These are phyloP conservation scores for Lachancea lanzarotensis DNA, from an alignment of 805 yeast genomes.

Conservation along the genomic window DNA sequence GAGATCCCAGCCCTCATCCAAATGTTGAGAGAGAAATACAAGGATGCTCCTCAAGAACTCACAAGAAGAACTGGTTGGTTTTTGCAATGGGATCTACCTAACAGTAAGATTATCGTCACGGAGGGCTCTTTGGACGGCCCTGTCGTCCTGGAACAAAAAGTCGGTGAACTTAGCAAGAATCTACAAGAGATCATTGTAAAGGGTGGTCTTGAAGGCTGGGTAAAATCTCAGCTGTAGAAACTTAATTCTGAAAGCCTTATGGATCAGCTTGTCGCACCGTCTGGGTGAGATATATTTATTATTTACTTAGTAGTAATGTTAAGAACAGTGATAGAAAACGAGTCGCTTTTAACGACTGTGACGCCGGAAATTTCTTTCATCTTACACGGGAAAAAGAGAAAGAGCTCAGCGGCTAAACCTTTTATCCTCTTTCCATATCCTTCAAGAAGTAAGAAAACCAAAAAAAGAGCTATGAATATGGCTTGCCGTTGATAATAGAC, in stretches of 20 bases:
- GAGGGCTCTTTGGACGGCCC: constrained; percentile 48
- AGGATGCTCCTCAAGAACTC: constrained; percentile 51
- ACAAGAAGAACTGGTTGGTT: constrained; percentile 95
- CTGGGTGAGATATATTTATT: constrained; percentile 5
- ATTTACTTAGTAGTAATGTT: not conserved
- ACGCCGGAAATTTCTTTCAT: too few species aligned
- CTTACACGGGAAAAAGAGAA: not conserved
- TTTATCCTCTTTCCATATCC: not conserved
- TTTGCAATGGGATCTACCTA: constrained; percentile 87
- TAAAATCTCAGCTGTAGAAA: constrained; percentile 54
- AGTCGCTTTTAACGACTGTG: too few species aligned
- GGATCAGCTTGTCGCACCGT: not conserved
- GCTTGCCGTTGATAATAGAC: too few species aligned
- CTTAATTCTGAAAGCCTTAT: not conserved
- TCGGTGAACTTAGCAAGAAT: constrained; percentile 92
- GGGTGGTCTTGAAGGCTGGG: constrained; percentile 99
- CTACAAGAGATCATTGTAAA: constrained; percentile 93
- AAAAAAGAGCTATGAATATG: not conserved
- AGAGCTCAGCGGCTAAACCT: not conserved
- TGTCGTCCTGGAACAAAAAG: constrained; percentile 71
- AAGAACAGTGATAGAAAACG: not conserved
- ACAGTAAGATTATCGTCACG: constrained; percentile 70
- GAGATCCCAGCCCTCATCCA: constrained; percentile 86
- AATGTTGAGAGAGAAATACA: constrained; percentile 64
- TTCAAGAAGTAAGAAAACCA: not conserved